Conservation (phyloP, 2,329 filamentous ascomycete species). For the Berkeleyomyces basicola region DNA sequence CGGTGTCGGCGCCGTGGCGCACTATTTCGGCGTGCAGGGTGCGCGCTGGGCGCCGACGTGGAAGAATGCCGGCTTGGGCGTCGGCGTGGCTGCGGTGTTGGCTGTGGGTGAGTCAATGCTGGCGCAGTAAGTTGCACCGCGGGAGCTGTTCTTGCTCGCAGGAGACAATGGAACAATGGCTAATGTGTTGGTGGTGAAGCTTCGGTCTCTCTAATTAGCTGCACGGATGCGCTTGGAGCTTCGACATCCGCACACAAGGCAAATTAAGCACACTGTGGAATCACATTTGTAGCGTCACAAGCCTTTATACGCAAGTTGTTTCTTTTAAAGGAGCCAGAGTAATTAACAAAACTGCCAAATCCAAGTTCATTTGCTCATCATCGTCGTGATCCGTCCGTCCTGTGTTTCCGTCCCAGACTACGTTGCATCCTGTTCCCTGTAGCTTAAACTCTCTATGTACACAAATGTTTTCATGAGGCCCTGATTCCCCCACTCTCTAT, state of each 20-base stretch:
- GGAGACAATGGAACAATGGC: neutral
- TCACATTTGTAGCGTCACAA: neutral
- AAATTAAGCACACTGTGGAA: too few species aligned
- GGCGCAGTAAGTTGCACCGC: constrained; percentile 5
- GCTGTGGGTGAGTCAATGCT: constrained; percentile 6
- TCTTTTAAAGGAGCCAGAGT: neutral
- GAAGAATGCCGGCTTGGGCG: constrained; percentile 4
- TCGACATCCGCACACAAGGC: neutral
- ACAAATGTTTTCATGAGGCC: too few species aligned
- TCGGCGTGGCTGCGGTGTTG: constrained; percentile 4
- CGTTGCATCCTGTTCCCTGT: too few species aligned
- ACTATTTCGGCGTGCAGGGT: constrained; percentile 7
- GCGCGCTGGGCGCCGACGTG: constrained; percentile 4
- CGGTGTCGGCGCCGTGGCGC: constrained; percentile 27
- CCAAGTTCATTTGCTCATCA: too few species aligned
- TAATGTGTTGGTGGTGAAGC: neutral
- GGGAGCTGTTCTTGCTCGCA: neutral
- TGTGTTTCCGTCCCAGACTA: neutral
- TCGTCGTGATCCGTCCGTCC: neutral
- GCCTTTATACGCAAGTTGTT: too few species aligned
- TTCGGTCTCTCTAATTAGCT: neutral
- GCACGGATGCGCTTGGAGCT: neutral
- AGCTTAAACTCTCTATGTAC: too few species aligned
- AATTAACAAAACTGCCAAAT: too few species aligned
- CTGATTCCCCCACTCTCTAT: neutral